These are phyloP conservation scores for Spongiforma sp. DNA, from an alignment of 1,284 basidiomycete species.

Conservation along the genomic window DNA sequence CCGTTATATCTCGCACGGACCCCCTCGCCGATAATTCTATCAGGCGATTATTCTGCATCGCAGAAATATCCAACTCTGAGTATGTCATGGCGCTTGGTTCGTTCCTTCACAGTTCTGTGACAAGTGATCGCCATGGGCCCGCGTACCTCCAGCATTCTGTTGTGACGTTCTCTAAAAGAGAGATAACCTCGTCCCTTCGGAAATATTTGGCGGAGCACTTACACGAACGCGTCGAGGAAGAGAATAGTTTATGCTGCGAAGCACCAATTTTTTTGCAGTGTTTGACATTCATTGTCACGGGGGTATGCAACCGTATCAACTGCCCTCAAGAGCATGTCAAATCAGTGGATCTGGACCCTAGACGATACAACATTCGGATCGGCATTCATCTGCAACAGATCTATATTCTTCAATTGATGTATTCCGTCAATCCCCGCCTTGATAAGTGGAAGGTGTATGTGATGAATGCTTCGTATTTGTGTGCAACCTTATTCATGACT, in stretches of 20 bases:
- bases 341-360: constrained; percentile 27
- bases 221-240: constrained; percentile 35
- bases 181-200: constrained; percentile 20
- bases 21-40: constrained; percentile 31
- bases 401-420: constrained; percentile 44
- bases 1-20: constrained; percentile 32
- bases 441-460: constrained; percentile 26
- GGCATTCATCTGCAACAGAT: constrained; percentile 54
- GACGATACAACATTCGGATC: constrained; percentile 46
- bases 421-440: constrained; percentile 19
- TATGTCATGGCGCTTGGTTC: constrained; percentile 34
- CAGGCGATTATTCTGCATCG: constrained; percentile 47
- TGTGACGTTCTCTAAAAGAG: constrained; percentile 9
- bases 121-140: constrained; percentile 4
- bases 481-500: not conserved
- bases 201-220: constrained; percentile 36
- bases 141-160: not conserved
- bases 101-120: constrained; percentile 27
- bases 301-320: constrained; percentile 39
- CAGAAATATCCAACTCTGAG: constrained; percentile 30
- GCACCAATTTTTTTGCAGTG: constrained; percentile 47
- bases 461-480: not conserved
- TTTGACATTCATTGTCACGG: constrained; percentile 39
- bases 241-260: constrained; percentile 40
- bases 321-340: constrained; percentile 48